Base-by-base conservation (phyloP, 1,139 yeast species). In the Protomyces lactucae-debilis region DNA sequence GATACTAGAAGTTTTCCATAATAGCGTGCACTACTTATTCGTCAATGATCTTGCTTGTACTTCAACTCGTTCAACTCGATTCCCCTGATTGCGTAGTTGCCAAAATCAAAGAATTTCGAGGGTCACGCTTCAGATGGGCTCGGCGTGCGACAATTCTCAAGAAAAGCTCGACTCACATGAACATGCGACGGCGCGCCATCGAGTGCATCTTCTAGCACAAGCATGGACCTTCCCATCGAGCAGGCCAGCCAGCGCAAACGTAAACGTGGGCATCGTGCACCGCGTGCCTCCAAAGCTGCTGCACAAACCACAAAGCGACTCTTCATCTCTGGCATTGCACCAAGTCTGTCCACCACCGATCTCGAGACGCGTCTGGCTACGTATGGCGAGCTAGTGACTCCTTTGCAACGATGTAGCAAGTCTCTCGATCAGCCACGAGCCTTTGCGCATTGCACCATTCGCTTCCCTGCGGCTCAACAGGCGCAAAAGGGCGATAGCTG, bases 281-380 rank as follows among this genome's bases (percentile, higher is more conserved):
- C 48, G 48, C 21, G 23, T 10, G 23, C 23, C 1, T 43, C 48
- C 14, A 18, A 43, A n/a, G 21, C 48, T 18, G 14, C 25, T n/a
- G 23, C 25, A 6, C 48, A 18, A 4, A 18, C 25, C 25, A 39
- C 43, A 21, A 59, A 52, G 35, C 37, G 63, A 21, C 35, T 59
- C 37, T 59, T 52, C 57, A 52, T 59, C 43, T 59, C 63, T 12
- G 63, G 63, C 5, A 59, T 59, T 16, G 63, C 63, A 9, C 43
- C 55, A 8, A 35, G 39, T 9, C 52, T 59, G 14, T 36, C 53
- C 3, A 21, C 16, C 2, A 51, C 32, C 16, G 57, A 52, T 25
- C 57, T 59, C 28, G 23, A n/a, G 18, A 36, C 46, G 45, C 52
- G 63, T 8, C 52, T 59, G 10, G 36, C 45, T 16, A 52, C 28